Evolutionary conservation across 148 eudicot genomes (phyloP).

Genomic region (Camellia sinensis): DNA sequence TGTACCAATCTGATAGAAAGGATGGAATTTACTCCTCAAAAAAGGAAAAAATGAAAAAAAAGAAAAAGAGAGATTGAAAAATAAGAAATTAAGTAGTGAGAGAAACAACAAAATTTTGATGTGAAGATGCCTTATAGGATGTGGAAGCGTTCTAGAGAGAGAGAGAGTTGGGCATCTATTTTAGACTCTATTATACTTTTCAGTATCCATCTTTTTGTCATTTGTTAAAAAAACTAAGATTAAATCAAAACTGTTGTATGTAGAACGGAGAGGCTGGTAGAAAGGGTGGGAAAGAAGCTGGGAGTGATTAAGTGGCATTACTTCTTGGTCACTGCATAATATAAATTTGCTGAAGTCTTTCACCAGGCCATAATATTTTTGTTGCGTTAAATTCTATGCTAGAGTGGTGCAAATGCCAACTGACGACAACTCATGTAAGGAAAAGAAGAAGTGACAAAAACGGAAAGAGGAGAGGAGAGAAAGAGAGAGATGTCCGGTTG

Average conservation of each 20-base stretch:
- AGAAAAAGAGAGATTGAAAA: neutral
- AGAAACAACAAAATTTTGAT: neutral
- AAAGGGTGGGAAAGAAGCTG: neutral
- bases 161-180: neutral
- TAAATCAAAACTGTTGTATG: neutral
- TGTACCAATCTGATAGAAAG: neutral
- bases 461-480: neutral
- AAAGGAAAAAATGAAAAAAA: neutral
- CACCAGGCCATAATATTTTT: neutral
- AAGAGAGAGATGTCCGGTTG: neutral
- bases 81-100: neutral
- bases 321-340: neutral
- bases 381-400: neutral
- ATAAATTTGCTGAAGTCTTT: neutral
- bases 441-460: neutral
- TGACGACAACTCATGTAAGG: neutral
- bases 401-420: neutral
- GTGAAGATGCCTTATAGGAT: neutral
- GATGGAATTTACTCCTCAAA: neutral
- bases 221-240: neutral
- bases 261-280: neutral
- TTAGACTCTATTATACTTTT: neutral
- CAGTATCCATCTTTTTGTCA: neutral
- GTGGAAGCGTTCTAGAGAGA: neutral
- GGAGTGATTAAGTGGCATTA: neutral